Evolutionary conservation across 2,329 filamentous ascomycete species (phyloP), one percentile per base, ranked within the genome.

Genomic region (Cordyceps pruinosa): DNA sequence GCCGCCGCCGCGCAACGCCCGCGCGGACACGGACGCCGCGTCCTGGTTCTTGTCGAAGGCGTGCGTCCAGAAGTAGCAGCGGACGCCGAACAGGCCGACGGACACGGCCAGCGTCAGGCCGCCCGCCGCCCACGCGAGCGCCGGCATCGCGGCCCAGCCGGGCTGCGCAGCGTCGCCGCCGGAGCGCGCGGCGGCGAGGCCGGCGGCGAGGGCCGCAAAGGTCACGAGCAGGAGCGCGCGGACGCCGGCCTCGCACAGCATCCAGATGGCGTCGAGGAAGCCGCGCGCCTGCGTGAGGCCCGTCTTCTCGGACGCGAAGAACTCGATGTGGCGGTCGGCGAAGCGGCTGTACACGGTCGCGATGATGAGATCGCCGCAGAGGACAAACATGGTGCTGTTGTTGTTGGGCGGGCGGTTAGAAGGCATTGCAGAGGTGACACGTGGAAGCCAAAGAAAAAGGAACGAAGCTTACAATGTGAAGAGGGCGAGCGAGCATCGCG

Each of bases 21-120:
- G 50, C 3, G 12, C 39, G 19, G 23, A 17, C 25, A 35, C 5
- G 4, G 19, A 47, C 26, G 15, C 5, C 12, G 15, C 25, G n/a
- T 15, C 5, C 34, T 21, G 25, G 4, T 8, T 10, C 17, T 30
- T 17, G 21, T 57, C 46, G 25, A 19, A 57, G 26, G 13, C 6
- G 46, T 57, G 54, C 30, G 54, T 37, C 54, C 54, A 57, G 10
- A 34, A 57, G 37, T 57, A 57, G 54, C 54, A 57, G 28, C 37
- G 37, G 28, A 50, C 13, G 6, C 42, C 44, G 23, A 58, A 58
- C 5, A 58, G 5, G 7, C 42, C 32, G 25, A 37, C 2, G 4
- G 56, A 49, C 13, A 54, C 19, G 7, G 35, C 5, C n/a, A 53
- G 25, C 19, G 35, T 44, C 32, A 54, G 32, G 25, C 32, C 34